Base-by-base conservation (phyloP, 495 filamentous ascomycete species). In the Sordaria brevicollis region DNA sequence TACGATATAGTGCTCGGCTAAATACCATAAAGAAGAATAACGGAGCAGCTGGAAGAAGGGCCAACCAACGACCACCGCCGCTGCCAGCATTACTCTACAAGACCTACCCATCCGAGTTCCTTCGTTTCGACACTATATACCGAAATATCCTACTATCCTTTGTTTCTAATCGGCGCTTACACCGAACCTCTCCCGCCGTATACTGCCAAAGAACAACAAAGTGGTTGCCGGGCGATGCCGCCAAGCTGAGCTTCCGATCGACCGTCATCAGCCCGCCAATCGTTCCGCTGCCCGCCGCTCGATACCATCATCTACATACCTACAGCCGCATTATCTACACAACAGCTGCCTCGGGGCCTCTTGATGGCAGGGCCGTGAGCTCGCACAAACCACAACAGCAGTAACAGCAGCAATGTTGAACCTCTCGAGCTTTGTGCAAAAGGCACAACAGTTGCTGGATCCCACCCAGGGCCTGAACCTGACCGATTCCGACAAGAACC, bases 371-470 rank as follows among this genome's bases (percentile, higher is more conserved):
- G 25, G 49, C 67, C 21, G 43, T 66, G 36, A 70, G 66, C 65
- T 25, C 21, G n/a, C 65, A 17, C 66, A 38, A 65, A 31, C 69
- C n/a, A n/a, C n/a, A n/a, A n/a, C n/a, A n/a, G n/a, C n/a, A n/a
- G n/a, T n/a, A n/a, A 68, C 67, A 66, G 65, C 68, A 65, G 74
- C 72, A 68, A 81, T 81, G 78, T 74, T 92, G 81, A 91, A 89
- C 80, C 85, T 96, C 82, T 89, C 89, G 71, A 91, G 88, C 78
- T 89, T 99, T 78, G 91, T 98, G 72, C 93, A 97, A 81, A 97
- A 94, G 85, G 95, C 95, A 68, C 83, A 85, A 74, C 93, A 94
- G 77, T 85, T 97, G 81, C 95, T 99, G 83, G 93, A 95, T 81
- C 90, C 90, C 57, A 88, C 88, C 73, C 89, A 90, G 79, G 86